A percentile compares a stretch with the other conserved stretches of the same genome.
phyloP scores from a whole-genome alignment of 108 stramenopile species.

The Skeletonema marinoi region DNA sequence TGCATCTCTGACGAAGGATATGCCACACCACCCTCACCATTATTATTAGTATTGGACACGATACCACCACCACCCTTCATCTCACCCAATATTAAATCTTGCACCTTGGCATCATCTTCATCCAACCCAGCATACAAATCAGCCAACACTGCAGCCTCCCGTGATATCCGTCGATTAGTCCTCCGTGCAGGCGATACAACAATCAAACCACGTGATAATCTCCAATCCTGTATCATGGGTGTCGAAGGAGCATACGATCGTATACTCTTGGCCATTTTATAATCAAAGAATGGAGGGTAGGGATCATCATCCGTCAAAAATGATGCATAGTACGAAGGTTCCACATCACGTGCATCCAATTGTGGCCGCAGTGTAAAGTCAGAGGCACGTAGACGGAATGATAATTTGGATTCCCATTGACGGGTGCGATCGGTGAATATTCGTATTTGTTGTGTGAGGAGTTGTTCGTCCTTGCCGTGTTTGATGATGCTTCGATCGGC shows the following conservation, averaged over 20 bases:
- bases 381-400: constrained; percentile 49
- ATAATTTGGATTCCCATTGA: constrained; percentile 74
- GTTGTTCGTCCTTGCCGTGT: constrained; percentile 40
- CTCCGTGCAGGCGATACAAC: constrained; percentile 4
- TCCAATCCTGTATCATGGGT: constrained; percentile 55
- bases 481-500: constrained; percentile 39
- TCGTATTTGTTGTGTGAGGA: constrained; percentile 51
- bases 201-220: constrained; percentile 11
- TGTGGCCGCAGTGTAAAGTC: constrained; percentile 48
- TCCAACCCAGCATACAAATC: constrained; percentile 52
- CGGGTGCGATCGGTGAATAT: constrained; percentile 68
- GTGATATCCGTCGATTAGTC: constrained; percentile 11
- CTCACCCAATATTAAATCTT: constrained; percentile 41
- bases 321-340: constrained; percentile 52
- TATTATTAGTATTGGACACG: constrained; percentile 5
- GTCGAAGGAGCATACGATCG: constrained; percentile 61
- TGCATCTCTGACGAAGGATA: constrained; percentile 15
- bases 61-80: neutral
- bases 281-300: constrained; percentile 38
- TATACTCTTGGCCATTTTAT: constrained; percentile 39
- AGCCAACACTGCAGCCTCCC: constrained; percentile 44
- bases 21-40: constrained; percentile 16
- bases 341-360: constrained; percentile 61
- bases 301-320: constrained; percentile 37
- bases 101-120: constrained; percentile 41